Evolutionary conservation across 345 rosid genomes (phyloP).

Genomic region (Salix suchowensis): DNA sequence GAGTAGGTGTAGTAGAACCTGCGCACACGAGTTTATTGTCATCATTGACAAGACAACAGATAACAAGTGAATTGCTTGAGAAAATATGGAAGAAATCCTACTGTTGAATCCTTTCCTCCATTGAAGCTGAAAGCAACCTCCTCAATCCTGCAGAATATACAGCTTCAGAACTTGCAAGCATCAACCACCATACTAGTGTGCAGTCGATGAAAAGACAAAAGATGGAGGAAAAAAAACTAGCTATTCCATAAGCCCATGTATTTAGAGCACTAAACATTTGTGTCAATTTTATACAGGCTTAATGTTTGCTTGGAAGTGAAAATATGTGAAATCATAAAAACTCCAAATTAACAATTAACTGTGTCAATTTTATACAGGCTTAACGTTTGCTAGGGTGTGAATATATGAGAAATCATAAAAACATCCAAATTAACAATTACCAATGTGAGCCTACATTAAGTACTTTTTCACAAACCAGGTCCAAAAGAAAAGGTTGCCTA

Average conservation of each 20-base stretch:
- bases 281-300: too few relatives aligned
- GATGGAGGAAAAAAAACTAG: neutral
- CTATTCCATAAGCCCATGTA: too few relatives aligned
- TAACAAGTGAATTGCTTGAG: constrained; percentile 4
- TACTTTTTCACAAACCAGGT: neutral
- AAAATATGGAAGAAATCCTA: constrained; percentile 38
- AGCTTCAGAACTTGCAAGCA: constrained; percentile 22
- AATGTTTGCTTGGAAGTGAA: neutral
- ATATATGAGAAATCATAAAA: neutral
- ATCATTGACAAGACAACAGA: constrained; percentile 18
- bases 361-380: too few relatives aligned
- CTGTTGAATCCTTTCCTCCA: constrained; percentile 98
- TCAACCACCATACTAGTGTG: constrained; percentile 12
- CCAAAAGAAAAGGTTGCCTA: neutral
- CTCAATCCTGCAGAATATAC: constrained; percentile 51
- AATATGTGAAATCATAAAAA: neutral
- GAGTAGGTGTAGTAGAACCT: constrained; percentile 91
- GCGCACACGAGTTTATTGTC: constrained; percentile 27
- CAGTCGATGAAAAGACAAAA: neutral
- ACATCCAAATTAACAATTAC: neutral
- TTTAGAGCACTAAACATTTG: too few relatives aligned
- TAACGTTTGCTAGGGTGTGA: neutral
- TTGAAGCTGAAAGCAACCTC: constrained; percentile 98
- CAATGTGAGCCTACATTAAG: neutral
- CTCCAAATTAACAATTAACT: neutral